Percentiles rank a stretch among this genome's conserved stretches.
Conservation (phyloP, 768 basidiomycete species). For the Boletellus sp. region DNA sequence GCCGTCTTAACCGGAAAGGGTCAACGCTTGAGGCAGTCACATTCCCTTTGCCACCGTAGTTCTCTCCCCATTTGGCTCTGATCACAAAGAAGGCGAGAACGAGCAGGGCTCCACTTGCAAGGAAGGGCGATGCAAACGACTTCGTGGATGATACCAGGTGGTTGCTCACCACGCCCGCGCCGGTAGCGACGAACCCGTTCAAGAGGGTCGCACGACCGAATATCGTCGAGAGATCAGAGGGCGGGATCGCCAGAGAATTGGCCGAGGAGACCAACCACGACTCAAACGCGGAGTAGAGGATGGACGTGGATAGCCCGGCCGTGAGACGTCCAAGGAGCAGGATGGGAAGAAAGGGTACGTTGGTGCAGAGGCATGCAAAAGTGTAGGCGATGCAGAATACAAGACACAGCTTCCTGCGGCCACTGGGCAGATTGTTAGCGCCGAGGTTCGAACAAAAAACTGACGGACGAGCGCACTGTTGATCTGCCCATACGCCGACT, state of each 20-base stretch:
- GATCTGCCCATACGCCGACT: constrained; percentile 76
- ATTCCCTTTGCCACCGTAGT: constrained; percentile 51
- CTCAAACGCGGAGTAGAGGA: constrained; percentile 73
- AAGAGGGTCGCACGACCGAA: constrained; percentile 71
- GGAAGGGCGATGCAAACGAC: constrained; percentile 61
- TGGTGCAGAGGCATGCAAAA: constrained; percentile 55
- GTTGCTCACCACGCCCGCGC: constrained; percentile 65
- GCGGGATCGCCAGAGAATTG: constrained; percentile 46
- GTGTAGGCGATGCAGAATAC: constrained; percentile 68
- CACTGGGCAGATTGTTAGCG: constrained; percentile 37
- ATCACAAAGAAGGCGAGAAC: constrained; percentile 56
- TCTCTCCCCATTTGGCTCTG: constrained; percentile 59
- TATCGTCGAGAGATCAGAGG: constrained; percentile 59
- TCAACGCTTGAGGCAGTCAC: constrained; percentile 26
- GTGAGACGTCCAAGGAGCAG: constrained; percentile 62
- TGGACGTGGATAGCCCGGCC: constrained; percentile 71
- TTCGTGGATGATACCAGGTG: constrained; percentile 50
- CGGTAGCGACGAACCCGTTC: constrained; percentile 69
- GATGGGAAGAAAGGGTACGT: constrained; percentile 52
- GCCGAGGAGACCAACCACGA: constrained; percentile 72
- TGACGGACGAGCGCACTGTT: constrained; percentile 38
- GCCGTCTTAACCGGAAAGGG: constrained; percentile 48
- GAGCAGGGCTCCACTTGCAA: constrained; percentile 58
- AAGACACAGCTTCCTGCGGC: constrained; percentile 65
- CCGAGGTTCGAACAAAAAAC: neutral